Conservation (phyloP, 768 basidiomycete species). For the Suillus alpinus region DNA sequence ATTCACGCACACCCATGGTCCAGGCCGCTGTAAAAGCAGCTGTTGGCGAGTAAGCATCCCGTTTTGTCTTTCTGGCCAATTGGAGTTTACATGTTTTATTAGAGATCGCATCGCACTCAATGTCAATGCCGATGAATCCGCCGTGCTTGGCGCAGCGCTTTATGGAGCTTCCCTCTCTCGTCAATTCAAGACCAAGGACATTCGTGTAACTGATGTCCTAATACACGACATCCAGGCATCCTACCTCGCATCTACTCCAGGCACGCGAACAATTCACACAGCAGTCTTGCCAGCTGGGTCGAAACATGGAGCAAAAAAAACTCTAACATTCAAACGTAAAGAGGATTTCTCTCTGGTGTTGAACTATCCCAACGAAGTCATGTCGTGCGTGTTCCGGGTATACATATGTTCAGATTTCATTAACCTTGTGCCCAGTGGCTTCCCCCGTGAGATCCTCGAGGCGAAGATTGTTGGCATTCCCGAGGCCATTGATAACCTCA, state of each 20-base stretch:
- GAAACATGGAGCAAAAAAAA: slow-evolving; percentile 80
- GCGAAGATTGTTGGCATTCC: slow-evolving; percentile 69
- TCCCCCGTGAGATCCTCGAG: slow-evolving; percentile 72
- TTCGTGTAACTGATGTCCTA: slow-evolving; percentile 75
- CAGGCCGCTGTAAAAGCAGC: slow-evolving; percentile 74
- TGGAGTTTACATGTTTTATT: slow-evolving; percentile 3
- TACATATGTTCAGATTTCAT: slow-evolving; percentile 2
- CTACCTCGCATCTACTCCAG: slow-evolving; percentile 61
- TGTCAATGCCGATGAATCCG: slow-evolving; percentile 96
- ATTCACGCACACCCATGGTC: slow-evolving; percentile 88
- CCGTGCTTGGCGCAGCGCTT: slow-evolving; percentile 89
- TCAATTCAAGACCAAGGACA: slow-evolving; percentile 94
- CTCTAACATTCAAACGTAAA: slow-evolving; percentile 79
- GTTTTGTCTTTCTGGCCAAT: neutral
- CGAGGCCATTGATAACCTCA: slow-evolving; percentile 79
- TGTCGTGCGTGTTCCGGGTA: slow-evolving; percentile 47
- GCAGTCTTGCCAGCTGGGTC: slow-evolving; percentile 76
- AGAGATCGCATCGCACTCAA: slow-evolving; percentile 88
- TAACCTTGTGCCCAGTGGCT: slow-evolving; percentile 43
- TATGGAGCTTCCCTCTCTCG: slow-evolving; percentile 86
- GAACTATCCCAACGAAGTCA: slow-evolving; percentile 64
- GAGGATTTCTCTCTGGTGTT: slow-evolving; percentile 80
- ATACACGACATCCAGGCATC: slow-evolving; percentile 77
- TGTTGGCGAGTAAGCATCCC: slow-evolving; percentile 68
- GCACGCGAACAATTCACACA: slow-evolving; percentile 66